Percentiles rank a stretch among this genome's conserved stretches.
Conservation (phyloP, 306 rosid genomes). For the Pyrus communis region DNA sequence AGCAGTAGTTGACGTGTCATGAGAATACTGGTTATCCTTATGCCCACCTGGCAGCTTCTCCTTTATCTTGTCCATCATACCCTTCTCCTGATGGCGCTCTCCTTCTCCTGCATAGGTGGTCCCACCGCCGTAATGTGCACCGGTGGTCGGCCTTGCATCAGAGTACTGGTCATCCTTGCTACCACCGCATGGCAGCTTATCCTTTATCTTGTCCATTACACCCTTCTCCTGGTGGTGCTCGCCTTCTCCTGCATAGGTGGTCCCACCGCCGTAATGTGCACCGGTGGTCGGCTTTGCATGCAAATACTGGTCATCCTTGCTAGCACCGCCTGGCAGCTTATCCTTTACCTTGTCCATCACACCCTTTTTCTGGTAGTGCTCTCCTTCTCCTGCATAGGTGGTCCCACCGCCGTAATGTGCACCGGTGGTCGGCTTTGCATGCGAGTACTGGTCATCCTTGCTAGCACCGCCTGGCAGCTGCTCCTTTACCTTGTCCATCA, state of each 20-base stretch:
- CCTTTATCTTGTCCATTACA: background rate
- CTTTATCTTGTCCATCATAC: background rate
- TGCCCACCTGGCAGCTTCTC: constrained; percentile 19
- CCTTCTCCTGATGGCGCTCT: background rate
- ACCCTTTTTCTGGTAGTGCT: background rate
- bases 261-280: background rate
- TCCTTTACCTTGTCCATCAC: background rate
- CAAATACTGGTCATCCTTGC: background rate
- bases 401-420: background rate
- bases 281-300: background rate
- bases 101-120: background rate
- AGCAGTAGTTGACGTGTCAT: background rate
- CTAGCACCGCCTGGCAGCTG: constrained; percentile 18
- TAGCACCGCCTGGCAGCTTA: constrained; percentile 16
- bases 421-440: background rate
- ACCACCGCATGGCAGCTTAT: constrained; percentile 13
- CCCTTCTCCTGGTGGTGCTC: background rate
- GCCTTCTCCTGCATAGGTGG: background rate
- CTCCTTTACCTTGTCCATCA: background rate
- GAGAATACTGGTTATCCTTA: background rate
- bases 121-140: background rate
- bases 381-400: background rate
- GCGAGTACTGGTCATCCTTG: background rate
- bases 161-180: background rate
- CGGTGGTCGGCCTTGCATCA: background rate